phyloP scores from a whole-genome alignment of 2,329 filamentous ascomycete species.

The Pseudogymnoascus sp. region DNA sequence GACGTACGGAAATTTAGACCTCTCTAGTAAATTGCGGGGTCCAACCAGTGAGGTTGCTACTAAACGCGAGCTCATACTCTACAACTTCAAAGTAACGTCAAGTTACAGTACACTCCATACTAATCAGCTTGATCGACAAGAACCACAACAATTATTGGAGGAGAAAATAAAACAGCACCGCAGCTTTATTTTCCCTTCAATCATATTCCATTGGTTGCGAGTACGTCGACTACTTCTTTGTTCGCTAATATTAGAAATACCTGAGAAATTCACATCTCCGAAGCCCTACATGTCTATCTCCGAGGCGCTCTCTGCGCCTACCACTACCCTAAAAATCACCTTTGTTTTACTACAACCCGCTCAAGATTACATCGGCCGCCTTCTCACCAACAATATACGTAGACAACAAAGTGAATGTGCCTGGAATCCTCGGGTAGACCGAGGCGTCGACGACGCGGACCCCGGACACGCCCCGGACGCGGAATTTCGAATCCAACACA shows the following conservation, averaged over 20 bases:
- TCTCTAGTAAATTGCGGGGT: neutral
- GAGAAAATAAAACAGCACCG: neutral
- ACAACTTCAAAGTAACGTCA: neutral
- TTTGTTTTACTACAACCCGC: neutral
- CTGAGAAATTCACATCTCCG: neutral
- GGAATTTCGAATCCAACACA: constrained; percentile 49
- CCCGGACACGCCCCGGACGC: constrained; percentile 47
- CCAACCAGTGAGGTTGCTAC: neutral
- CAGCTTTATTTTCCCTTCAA: neutral
- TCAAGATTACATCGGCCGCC: constrained; percentile 32
- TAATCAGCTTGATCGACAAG: neutral
- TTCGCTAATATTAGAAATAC: neutral
- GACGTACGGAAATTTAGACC: neutral
- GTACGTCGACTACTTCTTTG: neutral
- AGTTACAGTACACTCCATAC: neutral
- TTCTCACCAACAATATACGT: constrained; percentile 55
- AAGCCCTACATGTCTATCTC: neutral
- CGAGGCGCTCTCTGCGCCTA: neutral
- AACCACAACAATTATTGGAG: neutral
- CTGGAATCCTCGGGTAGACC: constrained; percentile 46
- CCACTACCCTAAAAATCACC: neutral
- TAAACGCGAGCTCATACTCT: neutral
- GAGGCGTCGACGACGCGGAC: constrained; percentile 57
- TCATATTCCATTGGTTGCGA: neutral
- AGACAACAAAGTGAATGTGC: constrained; percentile 45